A percentile compares a stretch with the other conserved stretches of the same genome.
phyloP scores from a whole-genome alignment of 495 filamentous ascomycete species.

The Mycothermus thermophilus region DNA sequence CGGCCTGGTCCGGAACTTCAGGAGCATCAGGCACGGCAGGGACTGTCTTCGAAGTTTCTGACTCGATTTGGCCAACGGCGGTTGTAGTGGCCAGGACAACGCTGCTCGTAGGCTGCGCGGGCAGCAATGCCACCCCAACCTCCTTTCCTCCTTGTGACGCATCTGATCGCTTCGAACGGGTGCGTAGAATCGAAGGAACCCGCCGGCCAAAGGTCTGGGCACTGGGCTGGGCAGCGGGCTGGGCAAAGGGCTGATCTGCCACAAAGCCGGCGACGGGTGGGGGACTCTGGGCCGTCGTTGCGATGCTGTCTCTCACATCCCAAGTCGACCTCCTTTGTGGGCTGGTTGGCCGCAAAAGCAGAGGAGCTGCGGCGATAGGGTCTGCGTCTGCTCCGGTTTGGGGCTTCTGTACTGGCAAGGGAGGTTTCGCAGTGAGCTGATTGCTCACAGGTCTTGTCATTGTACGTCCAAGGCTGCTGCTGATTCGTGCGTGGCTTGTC shows the following conservation, averaged over 20 bases:
- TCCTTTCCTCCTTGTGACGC: constrained; percentile 1
- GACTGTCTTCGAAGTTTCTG: constrained; percentile 12
- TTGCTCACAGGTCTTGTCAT: too few species aligned
- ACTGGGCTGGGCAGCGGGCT: neutral
- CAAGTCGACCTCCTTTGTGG: constrained; percentile 9
- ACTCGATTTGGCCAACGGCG: constrained; percentile 25
- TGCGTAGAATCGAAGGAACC: constrained; percentile 18
- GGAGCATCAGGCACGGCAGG: constrained; percentile 8
- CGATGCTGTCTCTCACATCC: constrained; percentile 8
- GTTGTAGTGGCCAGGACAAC: constrained; percentile 21
- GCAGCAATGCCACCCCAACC: constrained; percentile 4
- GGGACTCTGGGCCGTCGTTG: neutral
- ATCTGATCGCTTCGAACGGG: constrained; percentile 18
- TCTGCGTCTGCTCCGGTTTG: too few species aligned
- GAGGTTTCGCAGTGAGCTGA: too few species aligned
- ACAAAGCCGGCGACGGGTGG: constrained; percentile 16
- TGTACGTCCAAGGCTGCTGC: too few species aligned
- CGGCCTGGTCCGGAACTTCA: constrained; percentile 14
- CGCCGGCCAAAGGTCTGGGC: constrained; percentile 1
- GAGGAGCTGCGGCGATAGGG: too few species aligned
- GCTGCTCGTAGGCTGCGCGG: constrained; percentile 14
- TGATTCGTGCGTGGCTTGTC: too few species aligned
- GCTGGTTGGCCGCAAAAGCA: neutral
- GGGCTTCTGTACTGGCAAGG: too few species aligned
- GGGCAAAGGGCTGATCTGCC: constrained; percentile 3